A percentile compares a stretch with the other conserved stretches of the same genome.
These are phyloP conservation scores for Acanthamoeba sp. DNA, from an alignment of 208 protist species.

Conservation along the genomic window DNA sequence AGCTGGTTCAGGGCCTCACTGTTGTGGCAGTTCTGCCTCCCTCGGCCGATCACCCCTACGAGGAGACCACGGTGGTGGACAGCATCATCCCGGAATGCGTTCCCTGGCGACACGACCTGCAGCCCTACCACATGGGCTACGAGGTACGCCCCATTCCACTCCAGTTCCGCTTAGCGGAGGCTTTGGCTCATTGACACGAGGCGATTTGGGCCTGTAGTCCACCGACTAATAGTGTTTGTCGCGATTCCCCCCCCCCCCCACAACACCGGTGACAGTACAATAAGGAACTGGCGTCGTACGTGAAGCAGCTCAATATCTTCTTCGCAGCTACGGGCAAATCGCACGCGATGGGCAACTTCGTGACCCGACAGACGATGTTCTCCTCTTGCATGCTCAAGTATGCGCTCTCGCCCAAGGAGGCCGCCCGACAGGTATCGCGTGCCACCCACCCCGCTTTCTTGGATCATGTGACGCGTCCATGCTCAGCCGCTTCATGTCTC, in stretches of 20 bases:
- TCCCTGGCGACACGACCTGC: not conserved
- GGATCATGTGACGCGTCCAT: not conserved
- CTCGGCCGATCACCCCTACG: constrained; percentile 13
- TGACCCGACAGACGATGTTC: constrained; percentile 23
- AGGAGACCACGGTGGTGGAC: not conserved
- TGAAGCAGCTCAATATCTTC: constrained; percentile 27
- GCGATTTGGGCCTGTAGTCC: too few species aligned
- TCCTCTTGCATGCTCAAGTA: constrained; percentile 59
- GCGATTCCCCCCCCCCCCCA: too few species aligned
- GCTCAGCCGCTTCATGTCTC: too few species aligned
- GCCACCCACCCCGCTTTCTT: not conserved
- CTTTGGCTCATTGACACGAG: too few species aligned
- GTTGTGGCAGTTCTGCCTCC: not conserved
- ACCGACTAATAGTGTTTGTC: not conserved
- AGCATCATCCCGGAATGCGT: not conserved
- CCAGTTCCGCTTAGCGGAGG: too few species aligned
- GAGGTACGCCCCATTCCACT: not conserved
- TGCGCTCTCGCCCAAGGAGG: constrained; percentile 17
- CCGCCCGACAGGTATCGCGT: not conserved
- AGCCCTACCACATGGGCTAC: constrained; percentile 52
- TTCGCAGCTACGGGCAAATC: constrained; percentile 6
- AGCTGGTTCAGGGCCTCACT: not conserved
- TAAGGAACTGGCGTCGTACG: constrained; percentile 49
- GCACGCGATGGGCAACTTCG: not conserved
- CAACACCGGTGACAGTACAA: constrained; percentile 39